These are phyloP conservation scores for Cymbopogon flexuosus DNA, from an alignment of 202 grass and related monocot genomes.

Conservation along the genomic window DNA sequence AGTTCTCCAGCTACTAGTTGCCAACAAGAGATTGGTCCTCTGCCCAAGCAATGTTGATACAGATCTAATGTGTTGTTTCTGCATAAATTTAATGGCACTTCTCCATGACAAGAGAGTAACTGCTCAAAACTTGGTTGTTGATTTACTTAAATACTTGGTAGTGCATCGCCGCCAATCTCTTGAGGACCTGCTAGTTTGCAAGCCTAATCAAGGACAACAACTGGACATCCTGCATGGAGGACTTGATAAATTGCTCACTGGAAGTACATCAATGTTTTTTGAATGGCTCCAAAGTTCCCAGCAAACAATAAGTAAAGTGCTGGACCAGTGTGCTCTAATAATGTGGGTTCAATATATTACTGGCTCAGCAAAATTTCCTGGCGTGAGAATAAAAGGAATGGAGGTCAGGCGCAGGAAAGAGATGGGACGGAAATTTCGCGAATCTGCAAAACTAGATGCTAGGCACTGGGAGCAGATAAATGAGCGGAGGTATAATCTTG, in stretches of 20 bases:
- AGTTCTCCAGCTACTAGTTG: conserved; percentile 81
- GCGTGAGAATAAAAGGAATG: conserved; percentile 99
- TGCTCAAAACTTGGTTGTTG: conserved; percentile 66
- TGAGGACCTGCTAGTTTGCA: conserved; percentile 81
- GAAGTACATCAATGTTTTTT: conserved; percentile 67
- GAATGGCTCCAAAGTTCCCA: conserved; percentile 82
- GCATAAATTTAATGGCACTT: conserved; percentile 85
- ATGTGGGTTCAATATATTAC: conserved; percentile 95
- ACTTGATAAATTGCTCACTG: conserved; percentile 84
- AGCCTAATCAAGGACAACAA: conserved; percentile 67
- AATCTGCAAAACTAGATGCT: conserved; percentile 63
- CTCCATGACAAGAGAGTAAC: conserved; percentile 79
- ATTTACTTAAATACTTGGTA: conserved; percentile 89
- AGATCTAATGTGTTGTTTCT: conserved; percentile 88
- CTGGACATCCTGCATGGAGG: conserved; percentile 81
- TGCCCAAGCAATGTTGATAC: conserved; percentile 94
- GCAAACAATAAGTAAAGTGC: conserved; percentile 70
- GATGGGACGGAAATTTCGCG: conserved; percentile 82
- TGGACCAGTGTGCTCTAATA: conserved; percentile 83
- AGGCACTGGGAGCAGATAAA: conserved; percentile 85
- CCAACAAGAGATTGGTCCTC: conserved; percentile 87
- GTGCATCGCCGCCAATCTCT: conserved; percentile 75
- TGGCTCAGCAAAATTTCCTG: conserved; percentile 91
- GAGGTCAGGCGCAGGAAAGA: conserved; percentile 91
- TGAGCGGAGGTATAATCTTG: conserved; percentile 77